Base-by-base conservation (phyloP, 768 basidiomycete genomes). In the Tylopilus rubrobrunneus region DNA sequence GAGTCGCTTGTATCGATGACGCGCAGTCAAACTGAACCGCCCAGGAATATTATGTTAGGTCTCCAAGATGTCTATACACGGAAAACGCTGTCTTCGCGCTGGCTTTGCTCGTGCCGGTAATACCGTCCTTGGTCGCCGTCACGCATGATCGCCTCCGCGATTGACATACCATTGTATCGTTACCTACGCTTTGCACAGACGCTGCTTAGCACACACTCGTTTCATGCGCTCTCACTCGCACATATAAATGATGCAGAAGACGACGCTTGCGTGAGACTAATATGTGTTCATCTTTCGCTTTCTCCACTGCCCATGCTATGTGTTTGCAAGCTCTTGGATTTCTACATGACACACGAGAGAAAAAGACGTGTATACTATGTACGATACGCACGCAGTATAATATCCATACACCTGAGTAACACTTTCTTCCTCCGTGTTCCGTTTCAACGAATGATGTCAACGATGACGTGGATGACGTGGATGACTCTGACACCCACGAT, bases 321-420 rank as follows among this genome's bases (percentile, higher is more conserved):
- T 58, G 53, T 33, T 58, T 37, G 56, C 65, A 63, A 62, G 53
- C 53, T 49, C 52, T 52, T 58, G 58, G 54, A 56, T 54, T 31
- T 23, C 6, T 49, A 45, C 50, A 51, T 46, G 34, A 53, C 44
- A 42, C 39, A 61, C 29, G 27, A 53, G 51, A 34, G 52, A 52
- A 27, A 60, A 49, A 59, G 51, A 55, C 27, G 39, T 66, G 65
- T 67, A 67, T 54, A 49, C 46, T 53, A 52, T 67, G 65, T 66
- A 66, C 53, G 62, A 67, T 67, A 65, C 56, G 56, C 12, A 27
- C 56, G 52, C 48, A 54, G 56, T 59, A 65, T 65, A 66, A 65
- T 62, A 45, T 59, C 47, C 41, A 45, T 61, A 61, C 56, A 61
- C 47, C 49, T 44, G 47, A 39, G 49, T 61, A 42, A 46, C 49